Evolutionary conservation across 306 rosid genomes (phyloP).

Genomic region (Dalbergia cultrata): DNA sequence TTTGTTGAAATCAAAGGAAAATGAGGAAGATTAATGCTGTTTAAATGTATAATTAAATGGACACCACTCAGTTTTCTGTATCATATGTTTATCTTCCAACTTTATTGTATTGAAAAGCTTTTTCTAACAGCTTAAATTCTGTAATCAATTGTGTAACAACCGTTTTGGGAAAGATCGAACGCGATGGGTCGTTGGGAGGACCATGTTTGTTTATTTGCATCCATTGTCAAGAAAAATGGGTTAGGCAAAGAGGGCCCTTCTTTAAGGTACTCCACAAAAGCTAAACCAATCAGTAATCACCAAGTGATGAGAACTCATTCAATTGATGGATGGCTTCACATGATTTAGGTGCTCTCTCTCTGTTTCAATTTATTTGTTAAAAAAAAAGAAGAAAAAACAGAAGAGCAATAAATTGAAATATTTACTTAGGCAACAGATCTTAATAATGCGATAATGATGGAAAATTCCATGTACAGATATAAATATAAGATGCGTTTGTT

Average conservation of each 20-base stretch:
- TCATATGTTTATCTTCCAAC: not conserved
- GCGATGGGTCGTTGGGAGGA: not conserved
- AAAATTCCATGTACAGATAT: too few species aligned
- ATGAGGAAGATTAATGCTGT: not conserved
- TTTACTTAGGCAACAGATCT: too few species aligned
- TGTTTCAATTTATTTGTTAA: too few species aligned
- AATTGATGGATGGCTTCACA: not conserved
- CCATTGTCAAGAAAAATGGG: not conserved
- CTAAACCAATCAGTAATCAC: not conserved
- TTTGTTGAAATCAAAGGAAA: too few species aligned
- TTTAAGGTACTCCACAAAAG: not conserved
- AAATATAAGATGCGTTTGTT: too few species aligned
- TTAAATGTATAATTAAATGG: not conserved
- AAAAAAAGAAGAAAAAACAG: too few species aligned
- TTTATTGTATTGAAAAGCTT: too few species aligned
- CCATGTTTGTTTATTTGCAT: not conserved
- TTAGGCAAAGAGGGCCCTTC: not conserved
- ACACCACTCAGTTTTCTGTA: not conserved
- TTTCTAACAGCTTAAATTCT: too few species aligned
- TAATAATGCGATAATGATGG: too few species aligned
- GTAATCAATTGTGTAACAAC: not conserved
- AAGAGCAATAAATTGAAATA: too few species aligned
- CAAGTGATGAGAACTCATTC: not conserved
- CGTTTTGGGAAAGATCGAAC: too few species aligned
- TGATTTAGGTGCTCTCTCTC: not conserved